Percentiles rank a stretch among this genome's conserved stretches.
Evolutionary conservation across 306 rosid species (phyloP).

Genomic region (Sophora flavescens): DNA sequence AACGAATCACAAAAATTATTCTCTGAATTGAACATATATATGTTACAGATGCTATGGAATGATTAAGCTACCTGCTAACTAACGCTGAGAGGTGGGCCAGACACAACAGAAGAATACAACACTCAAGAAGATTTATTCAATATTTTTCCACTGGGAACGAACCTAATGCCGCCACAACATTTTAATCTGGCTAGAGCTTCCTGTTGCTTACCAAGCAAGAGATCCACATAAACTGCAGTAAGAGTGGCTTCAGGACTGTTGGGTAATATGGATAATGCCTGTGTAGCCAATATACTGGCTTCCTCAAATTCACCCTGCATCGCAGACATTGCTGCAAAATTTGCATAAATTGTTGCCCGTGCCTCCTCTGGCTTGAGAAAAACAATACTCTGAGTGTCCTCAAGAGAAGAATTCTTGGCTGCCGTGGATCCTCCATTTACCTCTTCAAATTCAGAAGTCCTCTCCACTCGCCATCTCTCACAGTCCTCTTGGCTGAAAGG

Average conservation of each 20-base stretch:
- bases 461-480: slow-evolving; percentile 68
- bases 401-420: slow-evolving; percentile 59
- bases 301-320: slow-evolving; percentile 83
- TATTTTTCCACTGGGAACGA: slow-evolving; percentile 70
- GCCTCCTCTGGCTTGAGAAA: slow-evolving; percentile 97
- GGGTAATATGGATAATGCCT: slow-evolving; percentile 78
- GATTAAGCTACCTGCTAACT: slow-evolving; percentile 86
- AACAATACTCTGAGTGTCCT: slow-evolving; percentile 53
- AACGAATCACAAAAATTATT: slow-evolving; percentile 66
- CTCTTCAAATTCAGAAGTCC: slow-evolving; percentile 76
- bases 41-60: slow-evolving; percentile 87
- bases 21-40: slow-evolving; percentile 93
- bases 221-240: slow-evolving; percentile 86
- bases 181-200: slow-evolving; percentile 85
- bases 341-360: slow-evolving; percentile 71
- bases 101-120: slow-evolving; percentile 63
- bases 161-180: slow-evolving; percentile 77
- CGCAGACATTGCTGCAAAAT: slow-evolving; percentile 81
- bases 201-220: slow-evolving; percentile 74
- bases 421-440: slow-evolving; percentile 64
- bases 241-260: slow-evolving; percentile 82
- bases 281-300: slow-evolving; percentile 65
- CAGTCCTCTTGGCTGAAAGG: slow-evolving; percentile 88
- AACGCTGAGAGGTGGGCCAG: slow-evolving; percentile 60
- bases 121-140: slow-evolving; percentile 78